phyloP scores from a whole-genome alignment of 192 early-diverging fungal species.

The Coemansia asiatica region DNA sequence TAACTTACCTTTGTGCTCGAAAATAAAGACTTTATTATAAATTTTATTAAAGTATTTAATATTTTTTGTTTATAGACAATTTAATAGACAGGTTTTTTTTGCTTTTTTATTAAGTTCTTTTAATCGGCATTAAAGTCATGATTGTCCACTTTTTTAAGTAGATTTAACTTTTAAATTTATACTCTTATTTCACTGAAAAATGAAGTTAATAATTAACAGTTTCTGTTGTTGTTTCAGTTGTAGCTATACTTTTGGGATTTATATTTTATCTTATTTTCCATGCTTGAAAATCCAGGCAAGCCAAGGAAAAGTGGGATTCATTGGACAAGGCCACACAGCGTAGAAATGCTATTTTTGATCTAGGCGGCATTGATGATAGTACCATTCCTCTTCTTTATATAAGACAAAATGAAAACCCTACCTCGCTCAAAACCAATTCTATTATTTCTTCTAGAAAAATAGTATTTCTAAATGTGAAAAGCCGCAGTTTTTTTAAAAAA shows the following conservation, averaged over 20 bases:
- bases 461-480: background rate
- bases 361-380: background rate
- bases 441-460: background rate
- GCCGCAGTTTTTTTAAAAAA: background rate
- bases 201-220: no score
- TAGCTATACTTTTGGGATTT: background rate
- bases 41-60: no score
- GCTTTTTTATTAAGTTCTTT: no score
- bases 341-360: conserved; percentile 10
- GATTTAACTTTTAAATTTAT: no score
- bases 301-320: background rate
- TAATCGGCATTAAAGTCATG: no score
- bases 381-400: background rate
- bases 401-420: background rate
- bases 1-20: no score
- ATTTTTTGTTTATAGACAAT: no score
- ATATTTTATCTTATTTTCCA: background rate
- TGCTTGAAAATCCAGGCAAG: background rate
- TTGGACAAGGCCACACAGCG: conserved; percentile 1
- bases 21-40: no score
- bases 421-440: background rate
- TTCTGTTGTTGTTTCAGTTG: background rate
- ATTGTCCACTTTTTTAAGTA: no score
- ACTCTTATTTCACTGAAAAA: no score
- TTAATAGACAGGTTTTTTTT: no score